A percentile compares a stretch with the other conserved stretches of the same genome.
phyloP scores from a whole-genome alignment of 495 filamentous ascomycete genomes.

The Glarea lozoyensis region DNA sequence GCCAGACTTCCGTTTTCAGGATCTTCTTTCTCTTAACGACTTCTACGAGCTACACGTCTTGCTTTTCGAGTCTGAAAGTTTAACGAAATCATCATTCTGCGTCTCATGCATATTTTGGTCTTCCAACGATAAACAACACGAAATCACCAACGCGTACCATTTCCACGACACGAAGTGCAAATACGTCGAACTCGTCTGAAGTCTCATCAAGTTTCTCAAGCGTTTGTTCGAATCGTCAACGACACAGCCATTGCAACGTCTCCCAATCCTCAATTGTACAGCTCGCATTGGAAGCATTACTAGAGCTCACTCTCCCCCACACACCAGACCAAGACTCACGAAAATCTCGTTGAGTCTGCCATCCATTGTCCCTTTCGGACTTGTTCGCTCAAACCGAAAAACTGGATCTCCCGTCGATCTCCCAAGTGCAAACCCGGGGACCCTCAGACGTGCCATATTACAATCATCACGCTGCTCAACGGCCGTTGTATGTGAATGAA shows the following conservation, averaged over 20 bases:
- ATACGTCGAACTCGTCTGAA: too few relatives aligned
- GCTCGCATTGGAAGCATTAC: neutral
- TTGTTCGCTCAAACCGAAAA: slow-evolving; percentile 64
- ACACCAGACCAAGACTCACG: slow-evolving; percentile 1
- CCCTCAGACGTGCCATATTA: slow-evolving; percentile 70
- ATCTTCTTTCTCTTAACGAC: slow-evolving; percentile 38
- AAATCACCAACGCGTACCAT: slow-evolving; percentile 12
- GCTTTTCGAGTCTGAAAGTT: slow-evolving; percentile 28
- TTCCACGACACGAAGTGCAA: too few relatives aligned
- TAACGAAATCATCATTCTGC: slow-evolving; percentile 26
- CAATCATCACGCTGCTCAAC: slow-evolving; percentile 60
- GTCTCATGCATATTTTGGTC: slow-evolving; percentile 18
- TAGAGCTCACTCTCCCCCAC: neutral
- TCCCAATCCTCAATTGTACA: neutral
- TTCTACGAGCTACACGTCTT: slow-evolving; percentile 48
- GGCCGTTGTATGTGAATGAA: slow-evolving; percentile 60
- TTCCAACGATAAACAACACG: slow-evolving; percentile 18
- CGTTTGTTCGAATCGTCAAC: too few relatives aligned
- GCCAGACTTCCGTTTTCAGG: slow-evolving; percentile 18
- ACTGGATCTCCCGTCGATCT: slow-evolving; percentile 95
- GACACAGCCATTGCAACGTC: too few relatives aligned
- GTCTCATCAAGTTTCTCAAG: too few relatives aligned
- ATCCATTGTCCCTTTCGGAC: slow-evolving; percentile 16
- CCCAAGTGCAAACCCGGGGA: slow-evolving; percentile 85
- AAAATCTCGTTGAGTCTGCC: slow-evolving; percentile 14